phyloP scores from a whole-genome alignment of 2,329 filamentous ascomycete species.

The Phaeosphaeria sp. region DNA sequence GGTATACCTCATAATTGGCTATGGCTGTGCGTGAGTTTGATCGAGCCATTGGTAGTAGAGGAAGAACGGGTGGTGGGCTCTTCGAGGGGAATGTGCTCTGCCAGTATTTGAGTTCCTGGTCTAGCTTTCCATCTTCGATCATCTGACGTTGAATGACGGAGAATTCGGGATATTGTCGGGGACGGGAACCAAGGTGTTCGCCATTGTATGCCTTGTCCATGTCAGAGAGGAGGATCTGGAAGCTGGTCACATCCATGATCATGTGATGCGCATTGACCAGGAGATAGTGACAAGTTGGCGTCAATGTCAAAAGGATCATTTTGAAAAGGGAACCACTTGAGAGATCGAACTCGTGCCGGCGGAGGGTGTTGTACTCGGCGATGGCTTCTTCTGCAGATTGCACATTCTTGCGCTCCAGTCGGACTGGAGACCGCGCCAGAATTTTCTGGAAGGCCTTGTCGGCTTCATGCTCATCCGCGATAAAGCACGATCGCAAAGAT shows the following conservation, averaged over 20 bases:
- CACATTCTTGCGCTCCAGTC: not conserved
- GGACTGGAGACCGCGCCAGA: not conserved
- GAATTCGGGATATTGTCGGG: constrained; percentile 15
- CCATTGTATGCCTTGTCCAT: constrained; percentile 54
- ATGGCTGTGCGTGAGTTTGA: not conserved
- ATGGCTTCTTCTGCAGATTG: not conserved
- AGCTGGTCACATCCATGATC: constrained; percentile 57
- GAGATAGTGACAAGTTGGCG: constrained; percentile 43
- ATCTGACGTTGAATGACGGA: constrained; percentile 7
- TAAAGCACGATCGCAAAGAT: not conserved
- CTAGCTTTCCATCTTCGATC: constrained; percentile 7
- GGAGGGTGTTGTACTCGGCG: not conserved
- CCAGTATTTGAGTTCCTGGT: constrained; percentile 14
- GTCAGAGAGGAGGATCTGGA: constrained; percentile 53
- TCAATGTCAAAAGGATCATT: constrained; percentile 45
- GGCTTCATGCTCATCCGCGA: not conserved
- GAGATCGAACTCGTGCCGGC: constrained; percentile 48
- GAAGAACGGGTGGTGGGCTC: not conserved
- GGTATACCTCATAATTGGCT: not conserved
- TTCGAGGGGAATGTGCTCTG: not conserved
- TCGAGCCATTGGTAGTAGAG: not conserved
- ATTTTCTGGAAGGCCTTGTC: not conserved
- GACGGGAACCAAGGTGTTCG: constrained; percentile 13
- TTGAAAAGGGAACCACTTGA: constrained; percentile 43
- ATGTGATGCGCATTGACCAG: constrained; percentile 59